Conservation (phyloP, 306 rosid species). For the Spatholobus suberectus region DNA sequence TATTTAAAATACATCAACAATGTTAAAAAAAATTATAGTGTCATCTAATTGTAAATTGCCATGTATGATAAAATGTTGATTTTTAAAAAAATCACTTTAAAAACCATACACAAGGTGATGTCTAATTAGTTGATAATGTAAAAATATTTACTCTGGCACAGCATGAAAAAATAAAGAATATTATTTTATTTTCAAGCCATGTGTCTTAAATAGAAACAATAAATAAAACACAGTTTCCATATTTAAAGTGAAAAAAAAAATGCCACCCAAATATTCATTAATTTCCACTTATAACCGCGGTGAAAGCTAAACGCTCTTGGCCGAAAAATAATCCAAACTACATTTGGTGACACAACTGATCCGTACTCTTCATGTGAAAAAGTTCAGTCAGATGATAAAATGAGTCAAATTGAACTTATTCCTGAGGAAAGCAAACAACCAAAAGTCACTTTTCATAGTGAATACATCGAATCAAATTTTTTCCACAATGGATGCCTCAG, state of each 20-base stretch:
- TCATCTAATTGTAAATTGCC: too few species aligned
- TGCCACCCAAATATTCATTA: slow-evolving; percentile 17
- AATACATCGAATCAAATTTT: slow-evolving; percentile 29
- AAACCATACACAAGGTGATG: too few species aligned
- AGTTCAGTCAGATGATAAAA: slow-evolving; percentile 33
- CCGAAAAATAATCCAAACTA: slow-evolving; percentile 28
- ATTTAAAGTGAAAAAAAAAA: background rate
- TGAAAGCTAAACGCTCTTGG: slow-evolving; percentile 12
- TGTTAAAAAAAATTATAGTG: too few species aligned
- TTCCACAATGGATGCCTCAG: slow-evolving; percentile 18
- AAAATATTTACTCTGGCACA: too few species aligned
- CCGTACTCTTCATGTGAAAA: slow-evolving; percentile 11
- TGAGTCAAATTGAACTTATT: slow-evolving; percentile 46
- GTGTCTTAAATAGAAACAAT: slow-evolving; percentile 4
- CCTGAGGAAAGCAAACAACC: slow-evolving; percentile 4
- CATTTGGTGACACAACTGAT: slow-evolving; percentile 33
- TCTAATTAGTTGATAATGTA: too few species aligned
- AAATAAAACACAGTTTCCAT: background rate
- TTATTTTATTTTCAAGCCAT: too few species aligned
- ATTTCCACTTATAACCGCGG: slow-evolving; percentile 7
- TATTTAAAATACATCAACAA: too few species aligned
- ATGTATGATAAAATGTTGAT: too few species aligned
- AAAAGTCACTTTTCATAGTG: slow-evolving; percentile 34
- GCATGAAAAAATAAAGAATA: too few species aligned
- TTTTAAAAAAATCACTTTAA: too few species aligned